Evolutionary conservation across 805 yeast species (phyloP).

Genomic region (Kluyveromyces lactis): DNA sequence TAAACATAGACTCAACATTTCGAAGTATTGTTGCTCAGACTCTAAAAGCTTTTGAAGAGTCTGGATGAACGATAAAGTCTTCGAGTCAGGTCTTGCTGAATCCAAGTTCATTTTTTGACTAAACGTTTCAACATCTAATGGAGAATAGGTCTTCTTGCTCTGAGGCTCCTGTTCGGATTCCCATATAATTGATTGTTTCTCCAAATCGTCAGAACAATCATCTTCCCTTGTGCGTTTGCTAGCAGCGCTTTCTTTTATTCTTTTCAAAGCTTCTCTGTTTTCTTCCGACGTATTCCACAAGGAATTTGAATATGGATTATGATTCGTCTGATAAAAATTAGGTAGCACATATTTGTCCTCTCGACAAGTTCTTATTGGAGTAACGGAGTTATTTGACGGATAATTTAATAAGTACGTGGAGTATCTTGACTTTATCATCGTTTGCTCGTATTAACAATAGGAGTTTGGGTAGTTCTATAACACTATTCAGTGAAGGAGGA

Average conservation of each 20-base stretch:
- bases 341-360: constrained; percentile 17
- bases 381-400: constrained; percentile 19
- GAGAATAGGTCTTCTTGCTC: constrained; percentile 31
- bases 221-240: constrained; percentile 4
- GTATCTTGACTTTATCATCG: constrained; percentile 24
- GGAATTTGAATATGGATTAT: constrained; percentile 37
- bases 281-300: constrained; percentile 35
- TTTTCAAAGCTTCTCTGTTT: constrained; percentile 29
- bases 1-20: constrained; percentile 24
- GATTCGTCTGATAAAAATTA: constrained; percentile 1
- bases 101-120: constrained; percentile 8
- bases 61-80: constrained; percentile 13
- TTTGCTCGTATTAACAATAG: not conserved
- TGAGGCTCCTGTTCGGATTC: not conserved
- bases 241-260: constrained; percentile 16
- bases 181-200: constrained; percentile 2
- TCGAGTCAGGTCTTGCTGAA: constrained; percentile 6
- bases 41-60: constrained; percentile 24
- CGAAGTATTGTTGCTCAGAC: constrained; percentile 30
- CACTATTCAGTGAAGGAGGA: too few species aligned
- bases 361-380: constrained; percentile 27
- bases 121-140: constrained; percentile 22
- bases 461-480: too few species aligned
- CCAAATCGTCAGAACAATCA: not conserved
- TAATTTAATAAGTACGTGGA: constrained; percentile 17